Base-by-base conservation (phyloP, 768 basidiomycete genomes). In the Flagelloscypha sp. region DNA sequence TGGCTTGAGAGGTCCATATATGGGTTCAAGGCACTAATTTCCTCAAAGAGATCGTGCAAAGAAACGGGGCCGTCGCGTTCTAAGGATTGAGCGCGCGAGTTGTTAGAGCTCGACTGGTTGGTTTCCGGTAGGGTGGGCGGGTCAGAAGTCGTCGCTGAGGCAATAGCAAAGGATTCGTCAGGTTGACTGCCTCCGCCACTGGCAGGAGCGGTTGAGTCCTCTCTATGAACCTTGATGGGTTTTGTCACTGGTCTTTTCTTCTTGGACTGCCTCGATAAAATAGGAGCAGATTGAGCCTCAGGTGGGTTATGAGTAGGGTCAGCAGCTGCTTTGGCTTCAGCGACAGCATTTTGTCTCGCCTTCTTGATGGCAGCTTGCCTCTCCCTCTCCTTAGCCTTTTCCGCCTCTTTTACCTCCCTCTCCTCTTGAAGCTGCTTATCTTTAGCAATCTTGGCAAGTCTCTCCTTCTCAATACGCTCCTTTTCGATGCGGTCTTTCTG, bases 241-340 rank as follows among this genome's bases (percentile, higher is more conserved):
- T 78, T 81, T 33, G 72, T 40, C 28, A 67, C 45, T 0, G 82
- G 80, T 48, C 79, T 86, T 47, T 65, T 83, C 56, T 88, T 88
- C 67, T 86, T 88, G 5, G 85, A 81, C 57, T 84, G 79, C 55
- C 79, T 86, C 16, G 85, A 86, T 25, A 85, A 62, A 22, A 88
- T 71, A 12, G 85, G 84, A 8, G 75, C 76, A n/a, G n/a, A n/a
- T 48, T 86, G 85, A 3, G 65, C 48, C 4, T 56, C 50, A n/a
- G 63, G 57, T 29, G 66, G 6, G 41, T 29, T 16, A 31, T 38
- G 7, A 39, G 30, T 17, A 40, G 32, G 15, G 40, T 35, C 60
- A 35, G 46, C 40, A 32, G 43, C 41, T 44, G 45, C 24, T 42
- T 52, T 50, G 32, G 35, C 40, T 51, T 49, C 16, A 42, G 30